Evolutionary conservation across 306 rosid genomes (phyloP).

Genomic region (Inga oerstediana): DNA sequence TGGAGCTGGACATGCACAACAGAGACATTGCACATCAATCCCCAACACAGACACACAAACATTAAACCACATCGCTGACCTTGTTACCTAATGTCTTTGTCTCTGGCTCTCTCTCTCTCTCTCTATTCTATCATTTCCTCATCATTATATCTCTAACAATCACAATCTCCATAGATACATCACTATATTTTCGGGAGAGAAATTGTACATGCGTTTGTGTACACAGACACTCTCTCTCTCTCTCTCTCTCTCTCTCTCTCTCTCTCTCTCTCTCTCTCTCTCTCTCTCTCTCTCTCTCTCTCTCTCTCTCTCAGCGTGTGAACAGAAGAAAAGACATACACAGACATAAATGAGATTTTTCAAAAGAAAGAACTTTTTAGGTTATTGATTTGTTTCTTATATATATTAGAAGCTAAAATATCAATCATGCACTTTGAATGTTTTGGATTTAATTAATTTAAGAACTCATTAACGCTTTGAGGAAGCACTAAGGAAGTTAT

Average conservation of each 20-base stretch:
- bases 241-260: conserved; percentile 23
- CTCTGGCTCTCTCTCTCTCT: conserved; percentile 10
- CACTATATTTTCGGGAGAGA: conserved; percentile 44
- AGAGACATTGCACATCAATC: conserved; percentile 35
- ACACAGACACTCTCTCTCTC: not conserved
- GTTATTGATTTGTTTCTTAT: not conserved
- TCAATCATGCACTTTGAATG: not conserved
- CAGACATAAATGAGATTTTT: not conserved
- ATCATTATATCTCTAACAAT: conserved; percentile 48
- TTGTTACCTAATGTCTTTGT: not conserved
- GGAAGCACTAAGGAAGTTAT: not conserved
- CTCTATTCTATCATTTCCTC: conserved; percentile 49
- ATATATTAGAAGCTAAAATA: not conserved
- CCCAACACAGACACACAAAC: conserved; percentile 41
- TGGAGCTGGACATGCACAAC: conserved; percentile 75
- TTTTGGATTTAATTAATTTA: conserved; percentile 14
- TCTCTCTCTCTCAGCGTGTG: conserved; percentile 36
- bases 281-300: conserved; percentile 22
- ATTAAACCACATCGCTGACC: conserved; percentile 45
- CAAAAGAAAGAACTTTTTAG: not conserved
- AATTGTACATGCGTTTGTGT: not conserved
- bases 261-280: conserved; percentile 30
- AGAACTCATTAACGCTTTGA: conserved; percentile 17
- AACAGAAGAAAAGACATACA: conserved; percentile 37
- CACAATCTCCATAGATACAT: conserved; percentile 49